Evolutionary conservation across 2,329 filamentous ascomycete genomes (phyloP).

Genomic region (Fusarium stilboides): DNA sequence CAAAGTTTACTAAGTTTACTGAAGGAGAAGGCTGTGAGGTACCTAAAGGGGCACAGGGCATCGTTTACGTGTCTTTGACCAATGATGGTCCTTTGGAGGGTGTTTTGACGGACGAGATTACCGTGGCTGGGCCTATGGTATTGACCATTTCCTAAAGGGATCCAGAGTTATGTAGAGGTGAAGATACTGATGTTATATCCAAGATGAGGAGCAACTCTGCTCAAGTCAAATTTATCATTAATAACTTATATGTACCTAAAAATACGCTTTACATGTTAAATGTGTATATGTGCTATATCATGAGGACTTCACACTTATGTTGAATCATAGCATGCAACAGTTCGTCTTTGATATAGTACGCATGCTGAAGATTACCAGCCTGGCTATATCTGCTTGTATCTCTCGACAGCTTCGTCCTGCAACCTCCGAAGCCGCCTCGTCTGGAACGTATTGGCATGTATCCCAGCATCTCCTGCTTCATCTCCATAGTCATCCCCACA

Average conservation of each 20-base stretch:
- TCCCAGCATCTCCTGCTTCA: constrained; percentile 2
- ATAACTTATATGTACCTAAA: constrained; percentile 11
- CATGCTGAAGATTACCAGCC: constrained; percentile 21
- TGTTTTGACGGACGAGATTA: constrained; percentile 72
- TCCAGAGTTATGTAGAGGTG: neutral
- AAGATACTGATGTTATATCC: constrained; percentile 23
- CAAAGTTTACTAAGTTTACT: constrained; percentile 71
- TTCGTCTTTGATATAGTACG: constrained; percentile 30
- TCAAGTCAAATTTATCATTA: constrained; percentile 34
- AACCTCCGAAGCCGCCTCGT: constrained; percentile 13
- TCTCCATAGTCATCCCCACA: constrained; percentile 38
- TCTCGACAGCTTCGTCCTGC: constrained; percentile 20
- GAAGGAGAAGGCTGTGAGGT: constrained; percentile 69
- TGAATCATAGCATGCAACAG: constrained; percentile 10
- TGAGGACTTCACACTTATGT: constrained; percentile 5
- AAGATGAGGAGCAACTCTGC: constrained; percentile 22
- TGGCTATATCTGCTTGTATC: constrained; percentile 25
- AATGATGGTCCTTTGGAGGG: constrained; percentile 66
- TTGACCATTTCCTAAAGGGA: constrained; percentile 61
- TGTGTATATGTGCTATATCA: neutral
- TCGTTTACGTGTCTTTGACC: constrained; percentile 78
- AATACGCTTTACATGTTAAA: neutral
- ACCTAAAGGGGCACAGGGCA: constrained; percentile 73
- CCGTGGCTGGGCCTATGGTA: constrained; percentile 76
- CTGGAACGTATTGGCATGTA: constrained; percentile 14